Conservation (phyloP, 2,329 filamentous ascomycete species). For the Septoria linicola region DNA sequence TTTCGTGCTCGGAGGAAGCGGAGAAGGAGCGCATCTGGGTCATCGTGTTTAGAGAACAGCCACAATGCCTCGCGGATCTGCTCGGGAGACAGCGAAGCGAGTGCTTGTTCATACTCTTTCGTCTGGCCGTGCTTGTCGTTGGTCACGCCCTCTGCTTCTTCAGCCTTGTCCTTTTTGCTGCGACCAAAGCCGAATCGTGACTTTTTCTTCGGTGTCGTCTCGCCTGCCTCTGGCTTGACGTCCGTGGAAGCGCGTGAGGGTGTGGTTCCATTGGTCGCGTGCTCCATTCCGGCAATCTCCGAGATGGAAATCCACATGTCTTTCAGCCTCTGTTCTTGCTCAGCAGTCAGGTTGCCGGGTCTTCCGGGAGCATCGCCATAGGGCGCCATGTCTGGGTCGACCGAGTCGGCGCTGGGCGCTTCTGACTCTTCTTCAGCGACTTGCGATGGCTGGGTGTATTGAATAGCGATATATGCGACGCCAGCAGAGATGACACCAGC, state of each 20-base stretch:
- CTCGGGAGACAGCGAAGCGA: conserved; percentile 74
- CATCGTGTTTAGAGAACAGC: conserved; percentile 92
- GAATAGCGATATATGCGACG: conserved; percentile 27
- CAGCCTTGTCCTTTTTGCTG: conserved; percentile 61
- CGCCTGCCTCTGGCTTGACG: conserved; percentile 32
- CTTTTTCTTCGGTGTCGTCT: conserved; percentile 59
- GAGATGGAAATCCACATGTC: conserved; percentile 80
- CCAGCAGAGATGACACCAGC: conserved; percentile 27
- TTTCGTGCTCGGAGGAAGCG: conserved; percentile 86
- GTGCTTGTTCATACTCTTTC: conserved; percentile 78
- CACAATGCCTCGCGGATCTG: conserved; percentile 79
- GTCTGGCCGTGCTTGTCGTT: conserved; percentile 91
- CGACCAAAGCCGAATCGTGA: conserved; percentile 74
- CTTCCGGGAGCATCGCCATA: conserved; percentile 59
- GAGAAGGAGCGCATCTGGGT: conserved; percentile 80
- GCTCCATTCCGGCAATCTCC: conserved; percentile 67
- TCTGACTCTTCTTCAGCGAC: neutral
- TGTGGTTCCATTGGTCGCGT: conserved; percentile 25
- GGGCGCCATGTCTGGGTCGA: conserved; percentile 35
- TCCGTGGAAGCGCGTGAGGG: conserved; percentile 19
- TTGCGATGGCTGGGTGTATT: conserved; percentile 17
- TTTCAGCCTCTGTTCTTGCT: conserved; percentile 83
- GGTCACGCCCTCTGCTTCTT: conserved; percentile 51
- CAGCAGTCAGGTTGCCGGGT: conserved; percentile 80
- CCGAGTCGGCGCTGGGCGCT: conserved; percentile 23